Conservation (phyloP, 2,329 filamentous ascomycete species). For the Mycosphaerelloides madeirae region DNA sequence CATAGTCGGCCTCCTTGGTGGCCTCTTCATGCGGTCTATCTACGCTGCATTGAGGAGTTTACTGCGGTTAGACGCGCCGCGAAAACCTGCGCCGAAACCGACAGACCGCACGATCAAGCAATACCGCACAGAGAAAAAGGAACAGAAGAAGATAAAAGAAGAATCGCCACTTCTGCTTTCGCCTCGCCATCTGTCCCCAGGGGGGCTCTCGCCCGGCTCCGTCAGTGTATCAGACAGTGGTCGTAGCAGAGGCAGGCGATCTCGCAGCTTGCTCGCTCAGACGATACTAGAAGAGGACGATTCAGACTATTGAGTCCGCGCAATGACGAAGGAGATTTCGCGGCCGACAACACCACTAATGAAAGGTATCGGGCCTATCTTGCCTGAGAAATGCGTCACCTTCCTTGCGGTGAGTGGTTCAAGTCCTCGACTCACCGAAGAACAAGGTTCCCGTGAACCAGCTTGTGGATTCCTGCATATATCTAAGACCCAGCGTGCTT, state of each 20-base stretch:
- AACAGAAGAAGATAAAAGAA: constrained; percentile 18
- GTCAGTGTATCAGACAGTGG: constrained; percentile 26
- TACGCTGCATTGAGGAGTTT: constrained; percentile 41
- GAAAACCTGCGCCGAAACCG: constrained; percentile 6
- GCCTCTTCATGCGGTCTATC: constrained; percentile 54
- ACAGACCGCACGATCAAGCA: constrained; percentile 27
- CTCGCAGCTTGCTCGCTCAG: constrained; percentile 54
- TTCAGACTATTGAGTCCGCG: constrained; percentile 40
- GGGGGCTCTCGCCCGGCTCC: constrained; percentile 16
- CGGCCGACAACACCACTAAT: too few species aligned
- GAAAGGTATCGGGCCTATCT: too few species aligned
- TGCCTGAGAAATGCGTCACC: too few species aligned
- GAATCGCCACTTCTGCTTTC: constrained; percentile 14
- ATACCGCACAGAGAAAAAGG: constrained; percentile 30
- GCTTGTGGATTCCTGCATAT: too few species aligned
- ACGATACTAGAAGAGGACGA: constrained; percentile 71
- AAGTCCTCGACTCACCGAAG: too few species aligned
- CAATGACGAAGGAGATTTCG: too few species aligned
- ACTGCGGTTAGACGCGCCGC: constrained; percentile 20
- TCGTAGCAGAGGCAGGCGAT: constrained; percentile 36
- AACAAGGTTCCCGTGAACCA: too few species aligned
- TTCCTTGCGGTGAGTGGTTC: too few species aligned
- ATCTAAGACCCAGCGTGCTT: too few species aligned
- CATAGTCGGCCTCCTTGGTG: constrained; percentile 61
- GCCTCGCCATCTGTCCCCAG: constrained; percentile 13